A percentile compares a stretch with the other conserved stretches of the same genome.
phyloP scores from a whole-genome alignment of 1,284 basidiomycete genomes.

The Anthracocystis walkeri region DNA sequence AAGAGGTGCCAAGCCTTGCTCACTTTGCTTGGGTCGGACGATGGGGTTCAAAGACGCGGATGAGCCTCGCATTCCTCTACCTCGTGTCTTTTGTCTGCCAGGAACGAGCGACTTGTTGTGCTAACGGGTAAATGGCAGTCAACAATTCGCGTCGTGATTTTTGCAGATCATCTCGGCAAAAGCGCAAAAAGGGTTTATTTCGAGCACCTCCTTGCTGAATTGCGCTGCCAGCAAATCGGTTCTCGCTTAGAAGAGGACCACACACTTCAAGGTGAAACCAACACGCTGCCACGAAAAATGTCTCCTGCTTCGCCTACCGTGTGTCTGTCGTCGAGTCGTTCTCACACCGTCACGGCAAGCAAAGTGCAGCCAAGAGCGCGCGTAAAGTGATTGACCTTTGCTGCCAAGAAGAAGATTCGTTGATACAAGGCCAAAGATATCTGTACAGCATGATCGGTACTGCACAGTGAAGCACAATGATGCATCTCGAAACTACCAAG shows the following conservation, averaged over 20 bases:
- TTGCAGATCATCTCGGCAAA: neutral
- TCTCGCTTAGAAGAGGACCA: conserved; percentile 8
- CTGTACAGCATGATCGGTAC: neutral
- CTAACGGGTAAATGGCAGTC: no score
- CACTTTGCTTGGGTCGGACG: neutral
- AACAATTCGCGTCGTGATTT: neutral
- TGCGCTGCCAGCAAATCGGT: conserved; percentile 14
- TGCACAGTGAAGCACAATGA: conserved; percentile 1
- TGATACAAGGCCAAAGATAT: no score
- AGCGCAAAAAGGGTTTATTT: neutral
- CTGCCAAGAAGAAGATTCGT: neutral
- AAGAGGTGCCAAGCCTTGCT: neutral
- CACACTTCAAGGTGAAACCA: conserved; percentile 3
- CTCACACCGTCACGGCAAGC: neutral
- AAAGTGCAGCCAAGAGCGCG: neutral
- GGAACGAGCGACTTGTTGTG: neutral
- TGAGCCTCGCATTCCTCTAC: conserved; percentile 12
- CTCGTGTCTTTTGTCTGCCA: neutral
- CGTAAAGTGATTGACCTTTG: neutral
- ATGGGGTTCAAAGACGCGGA: neutral
- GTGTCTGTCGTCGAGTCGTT: neutral
- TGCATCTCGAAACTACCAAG: neutral
- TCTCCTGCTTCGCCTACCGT: conserved; percentile 5
- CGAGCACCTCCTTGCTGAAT: conserved; percentile 17
- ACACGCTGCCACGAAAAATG: conserved; percentile 14